A percentile compares a stretch with the other conserved stretches of the same genome.
These are phyloP conservation scores for Zychaea mexicana DNA, from an alignment of 371 early-diverging fungal species.

Conservation along the genomic window DNA sequence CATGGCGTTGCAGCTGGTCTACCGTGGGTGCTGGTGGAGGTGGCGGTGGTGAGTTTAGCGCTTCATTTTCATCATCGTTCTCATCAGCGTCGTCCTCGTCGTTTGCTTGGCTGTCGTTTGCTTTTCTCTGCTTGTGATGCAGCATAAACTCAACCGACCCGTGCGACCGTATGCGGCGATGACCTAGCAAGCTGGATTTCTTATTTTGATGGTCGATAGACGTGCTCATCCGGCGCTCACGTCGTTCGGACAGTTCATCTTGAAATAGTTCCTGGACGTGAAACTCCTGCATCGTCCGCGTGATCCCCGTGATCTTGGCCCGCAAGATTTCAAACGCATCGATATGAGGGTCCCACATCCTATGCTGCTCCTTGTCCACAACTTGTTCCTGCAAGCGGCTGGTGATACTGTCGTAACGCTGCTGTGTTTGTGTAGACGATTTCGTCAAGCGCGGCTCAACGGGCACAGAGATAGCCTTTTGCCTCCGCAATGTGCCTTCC, in stretches of 20 bases:
- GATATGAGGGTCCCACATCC: constrained; percentile 44
- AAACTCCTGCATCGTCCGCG: constrained; percentile 50
- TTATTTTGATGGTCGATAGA: not conserved
- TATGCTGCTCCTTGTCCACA: constrained; percentile 4
- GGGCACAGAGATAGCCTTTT: constrained; percentile 21
- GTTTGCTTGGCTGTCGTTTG: not conserved
- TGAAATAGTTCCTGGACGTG: constrained; percentile 44
- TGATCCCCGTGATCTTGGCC: constrained; percentile 49
- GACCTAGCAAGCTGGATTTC: not conserved
- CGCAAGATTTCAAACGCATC: constrained; percentile 50
- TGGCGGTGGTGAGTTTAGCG: constrained; percentile 19
- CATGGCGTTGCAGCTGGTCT: constrained; percentile 1
- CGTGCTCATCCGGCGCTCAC: constrained; percentile 13
- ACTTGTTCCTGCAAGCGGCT: constrained; percentile 1
- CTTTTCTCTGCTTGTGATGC: not conserved
- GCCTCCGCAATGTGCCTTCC: constrained; percentile 18
- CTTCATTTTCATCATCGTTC: not conserved
- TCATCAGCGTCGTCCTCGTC: not conserved
- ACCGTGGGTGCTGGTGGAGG: constrained; percentile 18
- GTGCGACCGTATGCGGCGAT: constrained; percentile 16
- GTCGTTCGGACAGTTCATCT: constrained; percentile 29
- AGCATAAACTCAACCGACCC: constrained; percentile 8
- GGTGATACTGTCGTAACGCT: constrained; percentile 6
- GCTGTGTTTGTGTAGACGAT: constrained; percentile 24
- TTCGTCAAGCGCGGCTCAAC: constrained; percentile 32